Percentiles rank a stretch among this genome's conserved stretches.
Evolutionary conservation across 2,329 filamentous ascomycete genomes (phyloP).

Genomic region (Fusarium ambrosium): DNA sequence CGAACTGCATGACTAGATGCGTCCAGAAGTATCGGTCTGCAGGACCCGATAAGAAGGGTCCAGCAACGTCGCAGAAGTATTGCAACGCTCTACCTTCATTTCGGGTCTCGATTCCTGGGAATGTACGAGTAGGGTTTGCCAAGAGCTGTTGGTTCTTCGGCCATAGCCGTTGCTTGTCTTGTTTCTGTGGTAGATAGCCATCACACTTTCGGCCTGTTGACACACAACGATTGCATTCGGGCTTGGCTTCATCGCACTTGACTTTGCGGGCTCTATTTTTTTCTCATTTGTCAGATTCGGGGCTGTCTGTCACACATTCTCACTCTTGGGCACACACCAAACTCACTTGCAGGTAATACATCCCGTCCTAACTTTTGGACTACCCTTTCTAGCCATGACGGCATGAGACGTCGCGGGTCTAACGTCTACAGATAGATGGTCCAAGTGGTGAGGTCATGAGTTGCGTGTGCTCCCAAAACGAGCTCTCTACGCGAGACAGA

Average conservation of each 20-base stretch:
- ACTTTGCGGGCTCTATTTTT: conserved; percentile 19
- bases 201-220: conserved; percentile 15
- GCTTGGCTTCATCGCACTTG: conserved; percentile 20
- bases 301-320: not conserved
- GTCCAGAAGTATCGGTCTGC: conserved; percentile 13
- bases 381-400: conserved; percentile 11
- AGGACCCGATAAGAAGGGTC: not conserved
- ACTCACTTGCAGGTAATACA: conserved; percentile 25
- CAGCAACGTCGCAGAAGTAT: conserved; percentile 3
- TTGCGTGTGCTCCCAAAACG: not conserved
- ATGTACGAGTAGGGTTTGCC: not conserved
- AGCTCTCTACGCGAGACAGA: not conserved
- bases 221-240: conserved; percentile 14
- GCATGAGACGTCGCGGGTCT: not conserved
- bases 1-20: conserved; percentile 10
- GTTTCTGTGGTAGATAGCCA: conserved; percentile 2
- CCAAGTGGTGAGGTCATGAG: not conserved
- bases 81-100: not conserved
- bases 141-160: not conserved
- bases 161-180: not conserved
- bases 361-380: conserved; percentile 7
- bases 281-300: not conserved
- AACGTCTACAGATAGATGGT: not conserved
- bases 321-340: too few species aligned
- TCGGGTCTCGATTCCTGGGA: not conserved